Base-by-base conservation (phyloP, 352 stramenopile genomes). In the Blastocystis sp. region DNA sequence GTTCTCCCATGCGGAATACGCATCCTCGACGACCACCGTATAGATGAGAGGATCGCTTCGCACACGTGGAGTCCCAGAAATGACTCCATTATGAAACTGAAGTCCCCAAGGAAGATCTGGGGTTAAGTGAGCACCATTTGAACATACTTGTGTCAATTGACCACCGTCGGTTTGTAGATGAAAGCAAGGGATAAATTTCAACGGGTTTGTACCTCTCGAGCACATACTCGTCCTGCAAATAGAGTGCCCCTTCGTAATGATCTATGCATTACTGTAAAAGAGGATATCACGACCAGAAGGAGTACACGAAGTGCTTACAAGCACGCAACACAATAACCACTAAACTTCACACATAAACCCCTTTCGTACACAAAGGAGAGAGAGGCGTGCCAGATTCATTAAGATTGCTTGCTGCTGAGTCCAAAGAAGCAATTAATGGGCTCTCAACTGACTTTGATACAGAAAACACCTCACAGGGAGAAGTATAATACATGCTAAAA, bases 81-180 rank as follows among this genome's bases (percentile, higher is more conserved):
- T 84, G 2, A 69, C 52, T 10, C 74, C 74, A 48, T 84, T 57
- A 9, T 54, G 17, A 52, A 84, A 84, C 6, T 21, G 54, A n/a
- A 84, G 45, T 59, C 52, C 48, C 14, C 34, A 38, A 68, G 74
- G 74, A 57, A 84, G 45, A 69, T 64, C 74, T 84, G 48, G 3
- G 45, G 43, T 3, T 43, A 28, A 84, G 14, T 14, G 11, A 14
- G 40, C 21, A 42, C 3, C 40, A 11, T 54, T 9, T 68, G 19
- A 60, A 57, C 6, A 17, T 68, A 84, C 74, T 84, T 68, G 74
- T 62, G 21, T 66, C 42, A 70, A 84, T 64, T 1, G 74, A 84
- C 74, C 74, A 84, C 9, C 9, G 68, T 7, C 34, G 17, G 43
- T 84, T 84, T 66, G 43, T 40, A 17, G 74, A 54, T 2, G 74